Evolutionary conservation across 306 rosid species (phyloP).

Genomic region (Rubus parviflorus): DNA sequence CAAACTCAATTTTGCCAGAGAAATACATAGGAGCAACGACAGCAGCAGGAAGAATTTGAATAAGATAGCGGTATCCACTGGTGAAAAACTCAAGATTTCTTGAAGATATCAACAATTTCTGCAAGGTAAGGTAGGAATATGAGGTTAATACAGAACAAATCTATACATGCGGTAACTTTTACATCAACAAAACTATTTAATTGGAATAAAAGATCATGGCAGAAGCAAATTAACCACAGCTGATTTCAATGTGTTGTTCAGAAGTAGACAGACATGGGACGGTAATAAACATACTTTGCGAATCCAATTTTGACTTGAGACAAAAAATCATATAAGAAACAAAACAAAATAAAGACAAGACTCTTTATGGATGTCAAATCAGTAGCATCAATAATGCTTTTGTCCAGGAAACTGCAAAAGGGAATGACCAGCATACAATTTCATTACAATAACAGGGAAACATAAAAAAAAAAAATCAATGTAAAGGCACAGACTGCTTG

Average conservation of each 20-base stretch:
- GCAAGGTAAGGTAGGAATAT: constrained; percentile 32
- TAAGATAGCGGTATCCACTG: constrained; percentile 83
- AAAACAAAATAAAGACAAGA: not conserved
- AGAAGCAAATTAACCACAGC: not conserved
- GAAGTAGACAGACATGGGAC: not conserved
- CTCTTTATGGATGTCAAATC: not conserved
- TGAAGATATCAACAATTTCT: constrained; percentile 86
- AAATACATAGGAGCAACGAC: constrained; percentile 98
- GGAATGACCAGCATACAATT: not conserved
- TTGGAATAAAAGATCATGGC: not conserved
- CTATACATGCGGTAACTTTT: not conserved
- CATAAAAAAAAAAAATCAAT: not conserved
- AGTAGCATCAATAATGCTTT: not conserved
- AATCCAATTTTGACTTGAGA: not conserved
- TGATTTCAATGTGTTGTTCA: not conserved
- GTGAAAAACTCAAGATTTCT: constrained; percentile 95
- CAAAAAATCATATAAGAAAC: not conserved
- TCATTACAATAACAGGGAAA: not conserved
- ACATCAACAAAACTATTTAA: not conserved
- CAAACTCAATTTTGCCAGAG: constrained; percentile 95
- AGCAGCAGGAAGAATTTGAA: constrained; percentile 97
- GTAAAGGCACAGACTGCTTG: constrained; percentile 4
- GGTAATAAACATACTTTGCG: not conserved
- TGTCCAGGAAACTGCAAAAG: not conserved
- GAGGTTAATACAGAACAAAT: constrained; percentile 6